Conservation (phyloP, 1,284 basidiomycete species). For the Pascua sp. region DNA sequence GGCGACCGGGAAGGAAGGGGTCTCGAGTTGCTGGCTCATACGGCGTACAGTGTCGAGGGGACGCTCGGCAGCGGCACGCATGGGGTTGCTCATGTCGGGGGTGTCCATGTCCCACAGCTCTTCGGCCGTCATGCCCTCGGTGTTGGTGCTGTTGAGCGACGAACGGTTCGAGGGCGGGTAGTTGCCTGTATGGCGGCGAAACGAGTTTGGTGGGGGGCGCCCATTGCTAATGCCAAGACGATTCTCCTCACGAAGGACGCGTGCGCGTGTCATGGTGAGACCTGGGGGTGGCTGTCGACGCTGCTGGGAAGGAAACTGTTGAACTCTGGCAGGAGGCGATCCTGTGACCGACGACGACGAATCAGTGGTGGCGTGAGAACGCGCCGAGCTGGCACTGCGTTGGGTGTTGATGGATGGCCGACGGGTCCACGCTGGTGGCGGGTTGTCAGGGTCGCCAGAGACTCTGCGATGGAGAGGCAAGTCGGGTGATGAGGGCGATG, state of each 20-base stretch:
- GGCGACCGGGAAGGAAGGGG: slow-evolving; percentile 20
- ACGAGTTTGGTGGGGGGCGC: slow-evolving; percentile 4
- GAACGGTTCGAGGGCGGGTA: slow-evolving; percentile 29
- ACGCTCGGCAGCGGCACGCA: slow-evolving; percentile 35
- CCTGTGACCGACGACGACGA: not conserved
- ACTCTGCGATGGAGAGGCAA: slow-evolving; percentile 26
- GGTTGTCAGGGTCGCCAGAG: slow-evolving; percentile 40
- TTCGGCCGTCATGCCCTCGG: slow-evolving; percentile 36
- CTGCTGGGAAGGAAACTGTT: slow-evolving; percentile 8
- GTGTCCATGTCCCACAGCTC: slow-evolving; percentile 41
- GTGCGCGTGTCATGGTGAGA: slow-evolving; percentile 18
- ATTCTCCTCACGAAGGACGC: slow-evolving; percentile 9
- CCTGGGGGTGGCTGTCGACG: slow-evolving; percentile 12
- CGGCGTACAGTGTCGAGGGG: slow-evolving; percentile 46
- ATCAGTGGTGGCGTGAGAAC: not conserved
- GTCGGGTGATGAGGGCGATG: slow-evolving; percentile 15
- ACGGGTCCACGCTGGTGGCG: slow-evolving; percentile 45
- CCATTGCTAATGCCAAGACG: not conserved
- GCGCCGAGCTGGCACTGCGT: not conserved
- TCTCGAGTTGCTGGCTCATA: slow-evolving; percentile 32
- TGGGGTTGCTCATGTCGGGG: slow-evolving; percentile 48
- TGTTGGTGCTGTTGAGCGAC: slow-evolving; percentile 27
- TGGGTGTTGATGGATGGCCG: slow-evolving; percentile 15
- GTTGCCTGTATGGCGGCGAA: slow-evolving; percentile 10
- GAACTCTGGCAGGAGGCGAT: slow-evolving; percentile 1